These are phyloP conservation scores for Pichia sp. DNA, from an alignment of 1,139 yeast species.

Conservation along the genomic window DNA sequence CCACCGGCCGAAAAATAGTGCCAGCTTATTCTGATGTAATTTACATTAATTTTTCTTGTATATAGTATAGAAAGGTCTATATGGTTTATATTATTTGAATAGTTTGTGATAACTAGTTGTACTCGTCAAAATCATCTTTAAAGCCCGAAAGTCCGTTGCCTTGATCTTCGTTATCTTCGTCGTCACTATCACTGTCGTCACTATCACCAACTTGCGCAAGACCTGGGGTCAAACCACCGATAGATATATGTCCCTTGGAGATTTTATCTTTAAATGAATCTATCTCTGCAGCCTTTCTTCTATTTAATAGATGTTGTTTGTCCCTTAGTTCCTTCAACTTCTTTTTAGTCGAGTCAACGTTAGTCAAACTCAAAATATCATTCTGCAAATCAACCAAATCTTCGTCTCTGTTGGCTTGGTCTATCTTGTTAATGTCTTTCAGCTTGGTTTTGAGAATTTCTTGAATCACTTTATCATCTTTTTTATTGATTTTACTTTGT, in stretches of 20 bases:
- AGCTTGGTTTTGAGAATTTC: constrained; percentile 44
- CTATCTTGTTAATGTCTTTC: constrained; percentile 29
- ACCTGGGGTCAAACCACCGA: constrained; percentile 83
- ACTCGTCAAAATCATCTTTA: constrained; percentile 23
- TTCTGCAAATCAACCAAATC: constrained; percentile 28
- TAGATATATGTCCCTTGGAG: constrained; percentile 35
- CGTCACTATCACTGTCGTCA: constrained; percentile 27
- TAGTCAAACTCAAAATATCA: constrained; percentile 9
- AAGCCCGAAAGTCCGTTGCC: constrained; percentile 7
- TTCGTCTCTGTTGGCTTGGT: constrained; percentile 38
- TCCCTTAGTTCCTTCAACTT: constrained; percentile 6
- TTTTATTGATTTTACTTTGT: constrained; percentile 42
- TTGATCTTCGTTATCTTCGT: constrained; percentile 10
- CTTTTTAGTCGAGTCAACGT: constrained; percentile 2
- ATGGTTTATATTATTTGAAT: too few relatives aligned
- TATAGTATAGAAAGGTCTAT: too few relatives aligned
- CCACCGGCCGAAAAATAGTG: background rate
- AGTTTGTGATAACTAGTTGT: constrained; percentile 4
- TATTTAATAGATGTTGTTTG: constrained; percentile 6
- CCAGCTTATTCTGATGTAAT: background rate
- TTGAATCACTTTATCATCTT: constrained; percentile 31
- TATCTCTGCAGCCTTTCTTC: constrained; percentile 25
- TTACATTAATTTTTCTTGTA: too few relatives aligned
- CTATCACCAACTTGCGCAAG: constrained; percentile 76
- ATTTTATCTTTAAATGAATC: constrained; percentile 34